phyloP scores from a whole-genome alignment of 257 asterid genomes.

The Ehretia macrophylla region DNA sequence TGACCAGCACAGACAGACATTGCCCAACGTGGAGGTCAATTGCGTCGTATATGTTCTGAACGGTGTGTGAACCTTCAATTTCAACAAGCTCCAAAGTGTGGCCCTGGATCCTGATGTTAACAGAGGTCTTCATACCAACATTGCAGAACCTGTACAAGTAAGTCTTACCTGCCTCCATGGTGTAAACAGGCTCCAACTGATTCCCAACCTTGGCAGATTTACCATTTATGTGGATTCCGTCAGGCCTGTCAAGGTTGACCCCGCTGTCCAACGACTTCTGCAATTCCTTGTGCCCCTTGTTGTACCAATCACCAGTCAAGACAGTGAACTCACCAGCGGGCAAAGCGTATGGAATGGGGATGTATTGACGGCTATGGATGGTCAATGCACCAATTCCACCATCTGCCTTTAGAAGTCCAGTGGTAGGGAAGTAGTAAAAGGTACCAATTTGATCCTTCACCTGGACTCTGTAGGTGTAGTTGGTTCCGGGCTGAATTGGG shows the following conservation, averaged over 20 bases:
- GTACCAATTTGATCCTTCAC: conserved; percentile 58
- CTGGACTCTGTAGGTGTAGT: conserved; percentile 43
- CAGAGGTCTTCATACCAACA: conserved; percentile 38
- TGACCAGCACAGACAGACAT: conserved; percentile 42
- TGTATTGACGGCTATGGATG: conserved; percentile 43
- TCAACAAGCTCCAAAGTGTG: conserved; percentile 43
- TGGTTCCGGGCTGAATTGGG: conserved; percentile 43
- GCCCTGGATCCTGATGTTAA: conserved; percentile 44
- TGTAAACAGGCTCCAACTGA: conserved; percentile 26
- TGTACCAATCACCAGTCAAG: conserved; percentile 50
- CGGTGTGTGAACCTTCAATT: conserved; percentile 51
- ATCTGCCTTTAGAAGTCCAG: conserved; percentile 35
- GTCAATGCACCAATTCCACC: conserved; percentile 44
- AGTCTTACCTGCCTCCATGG: conserved; percentile 44
- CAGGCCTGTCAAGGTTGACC: conserved; percentile 36
- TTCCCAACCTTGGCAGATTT: conserved; percentile 29
- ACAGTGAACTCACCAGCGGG: conserved; percentile 40
- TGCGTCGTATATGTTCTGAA: conserved; percentile 38
- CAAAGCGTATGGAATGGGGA: conserved; percentile 40
- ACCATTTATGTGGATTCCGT: conserved; percentile 44
- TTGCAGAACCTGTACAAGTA: conserved; percentile 48
- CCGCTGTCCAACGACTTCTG: conserved; percentile 33
- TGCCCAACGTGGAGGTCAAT: conserved; percentile 53
- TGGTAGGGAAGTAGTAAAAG: conserved; percentile 44
- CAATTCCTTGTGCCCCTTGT: conserved; percentile 45